Conservation (phyloP, 495 filamentous ascomycete species). For the Lentithecium fluviatile region DNA sequence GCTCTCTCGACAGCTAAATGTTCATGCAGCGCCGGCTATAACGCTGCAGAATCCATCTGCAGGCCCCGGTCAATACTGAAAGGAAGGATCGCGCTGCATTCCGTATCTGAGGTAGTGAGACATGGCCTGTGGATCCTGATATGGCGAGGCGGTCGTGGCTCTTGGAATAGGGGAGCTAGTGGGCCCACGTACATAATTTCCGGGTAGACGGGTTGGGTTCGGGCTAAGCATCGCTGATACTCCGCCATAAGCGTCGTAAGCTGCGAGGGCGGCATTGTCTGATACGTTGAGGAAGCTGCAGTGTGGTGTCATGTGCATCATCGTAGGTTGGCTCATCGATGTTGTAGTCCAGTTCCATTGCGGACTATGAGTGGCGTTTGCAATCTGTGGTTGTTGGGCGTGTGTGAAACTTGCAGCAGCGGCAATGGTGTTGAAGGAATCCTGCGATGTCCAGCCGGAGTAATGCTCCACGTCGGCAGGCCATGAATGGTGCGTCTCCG, state of each 20-base stretch:
- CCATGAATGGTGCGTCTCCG: conserved; percentile 21
- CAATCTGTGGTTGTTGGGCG: not conserved
- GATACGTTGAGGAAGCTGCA: not conserved
- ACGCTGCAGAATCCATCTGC: not conserved
- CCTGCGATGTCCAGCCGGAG: conserved; percentile 13
- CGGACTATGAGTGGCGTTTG: not conserved
- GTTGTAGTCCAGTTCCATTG: conserved; percentile 23
- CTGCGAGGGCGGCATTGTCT: not conserved
- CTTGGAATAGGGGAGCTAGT: conserved; percentile 1
- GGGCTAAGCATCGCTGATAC: conserved; percentile 1
- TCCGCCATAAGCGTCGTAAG: conserved; percentile 7
- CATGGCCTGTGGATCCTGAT: conserved; percentile 19
- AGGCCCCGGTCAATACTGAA: not conserved
- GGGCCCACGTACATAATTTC: not conserved
- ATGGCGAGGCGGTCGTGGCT: not conserved
- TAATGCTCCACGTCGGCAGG: conserved; percentile 10
- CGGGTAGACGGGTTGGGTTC: not conserved
- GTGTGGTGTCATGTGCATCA: conserved; percentile 2
- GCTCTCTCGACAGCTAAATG: not conserved
- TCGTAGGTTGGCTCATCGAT: conserved; percentile 2
- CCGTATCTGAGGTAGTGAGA: conserved; percentile 8
- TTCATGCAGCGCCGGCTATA: not conserved
- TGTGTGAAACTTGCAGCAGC: not conserved
- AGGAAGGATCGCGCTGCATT: conserved; percentile 6
- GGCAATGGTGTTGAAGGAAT: conserved; percentile 5